These are phyloP conservation scores for Dalbergia cochinchinensis DNA, from an alignment of 306 rosid genomes.

Conservation along the genomic window DNA sequence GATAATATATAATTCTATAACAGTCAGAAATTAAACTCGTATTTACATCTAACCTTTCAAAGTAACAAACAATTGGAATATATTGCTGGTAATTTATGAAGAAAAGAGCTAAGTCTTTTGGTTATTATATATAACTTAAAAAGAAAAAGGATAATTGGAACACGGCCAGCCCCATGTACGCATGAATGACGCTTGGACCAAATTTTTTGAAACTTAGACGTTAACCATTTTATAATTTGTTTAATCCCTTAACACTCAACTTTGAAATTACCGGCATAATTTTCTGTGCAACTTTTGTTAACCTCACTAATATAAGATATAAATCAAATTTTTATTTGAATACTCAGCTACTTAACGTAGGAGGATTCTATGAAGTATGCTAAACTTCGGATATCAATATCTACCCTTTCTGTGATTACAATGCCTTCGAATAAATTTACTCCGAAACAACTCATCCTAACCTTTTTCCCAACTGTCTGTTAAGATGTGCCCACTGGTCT, in stretches of 20 bases:
- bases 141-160: neutral
- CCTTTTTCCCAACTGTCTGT: neutral
- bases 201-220: neutral
- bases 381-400: conserved; percentile 48
- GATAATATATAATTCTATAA: no score
- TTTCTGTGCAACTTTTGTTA: conserved; percentile 35
- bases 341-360: conserved; percentile 12
- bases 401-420: conserved; percentile 52
- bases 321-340: conserved; percentile 11
- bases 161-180: neutral
- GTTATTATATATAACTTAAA: neutral
- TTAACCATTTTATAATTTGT: neutral
- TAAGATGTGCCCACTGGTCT: neutral
- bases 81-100: neutral
- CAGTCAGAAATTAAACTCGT: no score
- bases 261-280: conserved; percentile 46
- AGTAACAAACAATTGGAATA: neutral
- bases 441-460: conserved; percentile 31
- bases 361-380: neutral
- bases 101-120: neutral
- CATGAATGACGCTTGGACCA: conserved; percentile 16
- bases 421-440: conserved; percentile 14
- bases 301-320: conserved; percentile 30
- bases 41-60: neutral
- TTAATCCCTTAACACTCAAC: conserved; percentile 27